phyloP scores from a whole-genome alignment of 2,329 filamentous ascomycete genomes.

The Fusarium caatingaense region DNA sequence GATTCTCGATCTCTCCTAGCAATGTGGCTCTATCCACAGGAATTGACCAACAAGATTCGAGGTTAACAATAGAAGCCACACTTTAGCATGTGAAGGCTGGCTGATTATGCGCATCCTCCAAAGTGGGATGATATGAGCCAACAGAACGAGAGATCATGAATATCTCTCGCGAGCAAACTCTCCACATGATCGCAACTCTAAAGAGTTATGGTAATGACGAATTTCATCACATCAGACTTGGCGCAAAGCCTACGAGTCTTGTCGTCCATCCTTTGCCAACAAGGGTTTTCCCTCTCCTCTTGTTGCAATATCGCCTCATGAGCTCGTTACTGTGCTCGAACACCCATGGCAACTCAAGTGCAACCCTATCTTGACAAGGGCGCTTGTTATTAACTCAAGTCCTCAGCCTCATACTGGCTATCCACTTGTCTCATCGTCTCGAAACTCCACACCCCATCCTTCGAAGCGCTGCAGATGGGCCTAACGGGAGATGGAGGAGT shows the following conservation, averaged over 20 bases:
- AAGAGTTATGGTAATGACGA: background rate
- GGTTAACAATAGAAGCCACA: conserved; percentile 15
- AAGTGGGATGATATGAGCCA: conserved; percentile 6
- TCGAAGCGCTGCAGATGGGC: conserved; percentile 34
- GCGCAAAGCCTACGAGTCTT: background rate
- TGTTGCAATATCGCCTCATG: conserved; percentile 5
- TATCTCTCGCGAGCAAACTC: conserved; percentile 1
- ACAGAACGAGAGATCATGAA: conserved; percentile 7
- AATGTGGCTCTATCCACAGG: conserved; percentile 15
- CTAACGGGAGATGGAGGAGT: conserved; percentile 41
- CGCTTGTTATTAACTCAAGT: conserved; percentile 11
- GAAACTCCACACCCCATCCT: conserved; percentile 27
- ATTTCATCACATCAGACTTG: conserved; percentile 1
- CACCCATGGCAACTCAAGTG: conserved; percentile 14
- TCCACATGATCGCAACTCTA: background rate
- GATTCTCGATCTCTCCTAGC: conserved; percentile 36
- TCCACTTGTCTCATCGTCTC: conserved; percentile 17
- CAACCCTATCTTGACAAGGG: conserved; percentile 21
- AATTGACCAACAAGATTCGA: conserved; percentile 8
- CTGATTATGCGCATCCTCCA: conserved; percentile 5
- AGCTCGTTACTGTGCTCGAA: conserved; percentile 13
- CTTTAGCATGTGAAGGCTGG: conserved; percentile 40
- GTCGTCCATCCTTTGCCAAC: background rate
- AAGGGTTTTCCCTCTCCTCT: background rate
- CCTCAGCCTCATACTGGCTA: conserved; percentile 34